Evolutionary conservation across 2,329 filamentous ascomycete genomes (phyloP).

Genomic region (Aspergillus sp.): DNA sequence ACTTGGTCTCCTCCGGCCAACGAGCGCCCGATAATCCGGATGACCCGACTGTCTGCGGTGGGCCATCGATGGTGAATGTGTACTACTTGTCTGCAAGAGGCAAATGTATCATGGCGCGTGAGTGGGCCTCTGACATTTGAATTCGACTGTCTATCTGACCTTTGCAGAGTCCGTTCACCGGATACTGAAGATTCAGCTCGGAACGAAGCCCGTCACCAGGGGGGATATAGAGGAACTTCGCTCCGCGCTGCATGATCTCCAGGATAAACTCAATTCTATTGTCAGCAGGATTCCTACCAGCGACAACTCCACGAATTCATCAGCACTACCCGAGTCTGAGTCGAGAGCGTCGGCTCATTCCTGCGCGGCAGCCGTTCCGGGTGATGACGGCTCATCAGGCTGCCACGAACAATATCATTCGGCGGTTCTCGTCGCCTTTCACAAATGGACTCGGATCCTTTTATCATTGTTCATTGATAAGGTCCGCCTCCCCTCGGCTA

Average conservation of each 20-base stretch:
- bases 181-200: constrained; percentile 46
- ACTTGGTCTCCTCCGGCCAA: constrained; percentile 31
- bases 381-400: constrained; percentile 31
- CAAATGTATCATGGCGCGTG: constrained; percentile 47
- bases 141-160: not conserved
- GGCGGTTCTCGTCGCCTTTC: constrained; percentile 43
- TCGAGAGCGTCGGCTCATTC: constrained; percentile 21
- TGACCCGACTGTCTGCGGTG: constrained; percentile 40
- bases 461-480: constrained; percentile 16
- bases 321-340: constrained; percentile 25
- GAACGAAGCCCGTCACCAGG: constrained; percentile 44
- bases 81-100: constrained; percentile 45
- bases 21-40: constrained; percentile 42
- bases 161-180: constrained; percentile 40
- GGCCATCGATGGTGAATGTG: constrained; percentile 43
- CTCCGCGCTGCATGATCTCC: constrained; percentile 42
- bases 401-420: constrained; percentile 46
- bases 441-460: constrained; percentile 48
- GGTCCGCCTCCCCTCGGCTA: no score
- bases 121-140: constrained; percentile 15
- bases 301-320: constrained; percentile 23
- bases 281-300: constrained; percentile 43
- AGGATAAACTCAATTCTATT: constrained; percentile 42
- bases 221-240: constrained; percentile 46
- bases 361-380: constrained; percentile 27